Evolutionary conservation across 2,329 filamentous ascomycete species (phyloP), one percentile per base, ranked within the genome.

Genomic region (Scedosporium boydii): DNA sequence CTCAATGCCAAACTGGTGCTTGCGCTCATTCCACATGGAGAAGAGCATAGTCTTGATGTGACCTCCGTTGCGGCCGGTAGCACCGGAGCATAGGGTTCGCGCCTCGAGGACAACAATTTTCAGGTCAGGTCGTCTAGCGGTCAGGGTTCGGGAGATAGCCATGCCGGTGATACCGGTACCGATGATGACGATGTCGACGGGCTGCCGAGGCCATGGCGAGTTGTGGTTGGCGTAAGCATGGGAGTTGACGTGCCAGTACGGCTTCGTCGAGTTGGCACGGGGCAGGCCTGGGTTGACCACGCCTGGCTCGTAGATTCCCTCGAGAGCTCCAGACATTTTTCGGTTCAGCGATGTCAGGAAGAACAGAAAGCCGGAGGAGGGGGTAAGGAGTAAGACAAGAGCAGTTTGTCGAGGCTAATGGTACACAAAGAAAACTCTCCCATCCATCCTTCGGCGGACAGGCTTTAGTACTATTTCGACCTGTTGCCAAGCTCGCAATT

Each of bases 1-100:
- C 1, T 65, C 60, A 3, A 63, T 58, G 12, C 64, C 63, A n/a
- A 66, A 62, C n/a, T 42, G 21, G 6, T 56, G 58, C 46, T 65
- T 65, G 3, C 61, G 64, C 23, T 65, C 60, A 9, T 64, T 46
- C 64, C 64, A 65, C 56, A 64, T 55, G 10, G 60, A 38, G 53
- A 59, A 64, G 7, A 46, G 26, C 64, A 65, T 65, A 1, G 64
- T 63, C 41, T 65, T 65, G 64, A 66, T 66, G 56, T 66, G 65
- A 0, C 65, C 65, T 6, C 65, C 65, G 26, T 66, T 56, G 72
- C 75, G 41, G 72, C 71, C 65, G 3, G 65, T 67, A 5, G 65
- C 65, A 27, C 65, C 65, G 4, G 61, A 65, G 56, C 67, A 67
- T 6, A 69, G 9, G 23, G 63, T 55, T 1, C 67, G 64, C n/a